These are phyloP conservation scores for Starmerella roubikii DNA, from an alignment of 805 yeast genomes.

Conservation along the genomic window DNA sequence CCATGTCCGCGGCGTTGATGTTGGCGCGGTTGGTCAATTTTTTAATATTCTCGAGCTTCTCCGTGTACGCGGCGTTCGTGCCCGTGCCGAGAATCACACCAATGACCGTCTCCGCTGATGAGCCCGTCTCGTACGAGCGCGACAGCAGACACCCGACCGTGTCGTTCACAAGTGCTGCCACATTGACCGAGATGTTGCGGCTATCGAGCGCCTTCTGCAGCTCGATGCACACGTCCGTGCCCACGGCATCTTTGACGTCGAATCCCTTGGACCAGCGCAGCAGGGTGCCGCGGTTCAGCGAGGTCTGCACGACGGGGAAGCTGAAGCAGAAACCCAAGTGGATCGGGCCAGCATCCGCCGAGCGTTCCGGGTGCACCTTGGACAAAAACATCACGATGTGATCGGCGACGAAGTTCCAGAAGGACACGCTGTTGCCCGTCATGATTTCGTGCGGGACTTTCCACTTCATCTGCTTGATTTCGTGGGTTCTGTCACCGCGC, in stretches of 20 bases:
- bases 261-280: constrained; percentile 97
- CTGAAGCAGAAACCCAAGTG: constrained; percentile 88
- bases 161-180: constrained; percentile 87
- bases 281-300: constrained; percentile 62
- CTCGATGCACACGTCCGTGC: constrained; percentile 61
- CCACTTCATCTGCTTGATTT: constrained; percentile 58
- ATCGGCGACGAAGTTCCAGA: constrained; percentile 63
- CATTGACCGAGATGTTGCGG: constrained; percentile 40
- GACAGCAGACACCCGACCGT: constrained; percentile 90
- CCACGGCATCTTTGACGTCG: constrained; percentile 72
- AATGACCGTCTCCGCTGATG: constrained; percentile 59
- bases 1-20: constrained; percentile 40
- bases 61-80: constrained; percentile 90
- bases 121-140: constrained; percentile 63
- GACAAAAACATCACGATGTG: constrained; percentile 51
- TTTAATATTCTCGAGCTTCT: constrained; percentile 54
- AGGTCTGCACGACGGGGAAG: constrained; percentile 81
- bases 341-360: constrained; percentile 23
- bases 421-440: constrained; percentile 47
- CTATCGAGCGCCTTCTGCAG: constrained; percentile 57
- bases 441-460: constrained; percentile 69
- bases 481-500: constrained; percentile 50
- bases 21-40: constrained; percentile 38
- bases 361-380: constrained; percentile 17
- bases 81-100: constrained; percentile 97